Conservation (phyloP, 371 early-diverging fungal genomes). For the Basidiobolus meristosporus region DNA sequence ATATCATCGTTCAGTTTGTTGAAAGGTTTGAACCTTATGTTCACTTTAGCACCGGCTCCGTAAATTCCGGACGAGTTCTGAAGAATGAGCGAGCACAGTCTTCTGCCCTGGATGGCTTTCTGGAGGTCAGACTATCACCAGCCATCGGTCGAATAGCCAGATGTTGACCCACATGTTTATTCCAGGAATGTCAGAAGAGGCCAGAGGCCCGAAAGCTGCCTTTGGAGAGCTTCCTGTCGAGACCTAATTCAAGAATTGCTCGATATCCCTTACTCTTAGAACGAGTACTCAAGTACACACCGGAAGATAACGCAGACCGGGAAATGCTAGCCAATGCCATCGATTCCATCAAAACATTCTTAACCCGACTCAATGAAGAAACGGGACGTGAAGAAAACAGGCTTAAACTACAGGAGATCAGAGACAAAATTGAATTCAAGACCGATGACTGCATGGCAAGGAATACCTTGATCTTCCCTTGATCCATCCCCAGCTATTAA, state of each 20-base stretch:
- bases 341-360: slow-evolving; percentile 33
- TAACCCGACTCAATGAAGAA: slow-evolving; percentile 58
- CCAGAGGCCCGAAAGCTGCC: slow-evolving; percentile 69
- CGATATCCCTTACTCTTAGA: slow-evolving; percentile 73
- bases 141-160: too few species aligned
- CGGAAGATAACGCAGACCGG: slow-evolving; percentile 60
- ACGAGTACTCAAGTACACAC: slow-evolving; percentile 66
- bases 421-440: slow-evolving; percentile 9
- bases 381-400: slow-evolving; percentile 71
- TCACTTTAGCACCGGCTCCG: too few species aligned
- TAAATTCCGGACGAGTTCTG: too few species aligned
- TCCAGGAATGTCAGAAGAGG: slow-evolving; percentile 37
- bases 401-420: slow-evolving; percentile 35
- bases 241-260: slow-evolving; percentile 76
- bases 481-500: too few species aligned
- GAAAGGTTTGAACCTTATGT: slow-evolving; percentile 61
- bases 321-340: slow-evolving; percentile 34
- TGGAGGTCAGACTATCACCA: too few species aligned
- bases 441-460: too few species aligned
- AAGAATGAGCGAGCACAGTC: too few species aligned
- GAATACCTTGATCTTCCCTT: too few species aligned
- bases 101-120: too few species aligned
- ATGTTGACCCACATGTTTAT: too few species aligned
- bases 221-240: slow-evolving; percentile 58
- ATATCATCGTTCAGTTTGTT: slow-evolving; percentile 57